phyloP scores from a whole-genome alignment of 2,329 filamentous ascomycete species.

The Alternaria triticina region DNA sequence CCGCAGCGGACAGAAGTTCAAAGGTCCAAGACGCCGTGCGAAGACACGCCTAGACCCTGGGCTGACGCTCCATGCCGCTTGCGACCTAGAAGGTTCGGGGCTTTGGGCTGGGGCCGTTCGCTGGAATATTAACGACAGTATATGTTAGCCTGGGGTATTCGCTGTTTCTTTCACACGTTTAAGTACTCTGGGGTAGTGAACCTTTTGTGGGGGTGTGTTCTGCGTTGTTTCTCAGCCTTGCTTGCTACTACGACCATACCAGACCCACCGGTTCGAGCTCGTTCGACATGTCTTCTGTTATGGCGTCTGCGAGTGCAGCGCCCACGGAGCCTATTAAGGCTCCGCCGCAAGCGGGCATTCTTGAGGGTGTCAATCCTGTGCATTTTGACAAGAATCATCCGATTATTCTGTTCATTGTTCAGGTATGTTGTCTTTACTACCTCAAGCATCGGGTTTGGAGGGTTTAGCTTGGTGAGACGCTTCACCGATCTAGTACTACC shows the following conservation, averaged over 20 bases:
- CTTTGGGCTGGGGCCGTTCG: background rate
- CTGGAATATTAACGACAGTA: background rate
- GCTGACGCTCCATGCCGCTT: background rate
- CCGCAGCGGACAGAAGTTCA: background rate
- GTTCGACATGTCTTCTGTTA: conserved; percentile 34
- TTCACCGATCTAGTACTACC: background rate
- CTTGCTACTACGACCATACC: background rate
- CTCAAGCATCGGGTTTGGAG: background rate
- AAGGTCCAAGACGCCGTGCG: background rate
- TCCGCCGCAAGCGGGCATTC: conserved; percentile 69
- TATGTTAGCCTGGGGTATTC: background rate
- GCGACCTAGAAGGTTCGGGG: background rate
- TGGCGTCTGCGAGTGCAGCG: conserved; percentile 23
- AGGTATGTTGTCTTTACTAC: conserved; percentile 53
- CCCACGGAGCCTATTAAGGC: conserved; percentile 31
- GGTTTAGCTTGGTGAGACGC: background rate
- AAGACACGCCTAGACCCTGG: background rate
- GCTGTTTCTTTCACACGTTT: background rate
- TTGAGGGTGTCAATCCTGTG: conserved; percentile 74
- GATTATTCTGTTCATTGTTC: conserved; percentile 77
- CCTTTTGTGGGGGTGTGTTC: background rate
- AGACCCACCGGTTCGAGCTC: conserved; percentile 10
- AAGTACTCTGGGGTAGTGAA: background rate
- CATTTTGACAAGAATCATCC: conserved; percentile 73
- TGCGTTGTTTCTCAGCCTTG: background rate